A percentile compares a stretch with the other conserved stretches of the same genome.
Conservation (phyloP, 2,329 filamentous ascomycete species). For the Cladorrhinum sp. region DNA sequence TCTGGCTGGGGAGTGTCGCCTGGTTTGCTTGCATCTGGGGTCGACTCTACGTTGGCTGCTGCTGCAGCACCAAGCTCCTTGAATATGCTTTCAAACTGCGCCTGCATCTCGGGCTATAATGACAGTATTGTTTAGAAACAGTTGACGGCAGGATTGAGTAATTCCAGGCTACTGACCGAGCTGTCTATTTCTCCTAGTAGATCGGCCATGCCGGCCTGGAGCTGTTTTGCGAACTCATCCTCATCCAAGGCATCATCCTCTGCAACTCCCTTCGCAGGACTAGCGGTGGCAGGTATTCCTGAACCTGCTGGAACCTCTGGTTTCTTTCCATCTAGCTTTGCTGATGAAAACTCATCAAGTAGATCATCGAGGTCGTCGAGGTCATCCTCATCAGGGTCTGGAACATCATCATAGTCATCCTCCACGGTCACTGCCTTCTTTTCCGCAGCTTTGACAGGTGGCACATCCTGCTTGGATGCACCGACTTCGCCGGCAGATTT, state of each 20-base stretch:
- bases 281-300: constrained; percentile 7
- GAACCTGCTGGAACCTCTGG: constrained; percentile 29
- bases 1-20: constrained; percentile 23
- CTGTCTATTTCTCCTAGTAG: constrained; percentile 69
- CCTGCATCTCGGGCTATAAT: constrained; percentile 65
- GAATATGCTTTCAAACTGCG: constrained; percentile 75
- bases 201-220: constrained; percentile 88
- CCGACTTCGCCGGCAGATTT: background rate
- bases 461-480: background rate
- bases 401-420: constrained; percentile 53
- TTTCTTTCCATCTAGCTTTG: constrained; percentile 52
- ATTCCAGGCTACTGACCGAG: constrained; percentile 42
- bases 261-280: constrained; percentile 24
- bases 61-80: constrained; percentile 64
- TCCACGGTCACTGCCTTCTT: constrained; percentile 27
- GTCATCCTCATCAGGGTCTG: constrained; percentile 91
- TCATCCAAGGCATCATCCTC: constrained; percentile 50
- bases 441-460: constrained; percentile 8
- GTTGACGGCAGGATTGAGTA: background rate
- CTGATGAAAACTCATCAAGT: constrained; percentile 81
- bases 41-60: constrained; percentile 31
- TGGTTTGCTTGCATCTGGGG: constrained; percentile 24
- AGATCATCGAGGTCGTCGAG: constrained; percentile 90
- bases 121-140: background rate
- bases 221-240: constrained; percentile 76